A percentile compares a stretch with the other conserved stretches of the same genome.
These are phyloP conservation scores for Boletus barrowsii DNA, from an alignment of 768 basidiomycete species.

Conservation along the genomic window DNA sequence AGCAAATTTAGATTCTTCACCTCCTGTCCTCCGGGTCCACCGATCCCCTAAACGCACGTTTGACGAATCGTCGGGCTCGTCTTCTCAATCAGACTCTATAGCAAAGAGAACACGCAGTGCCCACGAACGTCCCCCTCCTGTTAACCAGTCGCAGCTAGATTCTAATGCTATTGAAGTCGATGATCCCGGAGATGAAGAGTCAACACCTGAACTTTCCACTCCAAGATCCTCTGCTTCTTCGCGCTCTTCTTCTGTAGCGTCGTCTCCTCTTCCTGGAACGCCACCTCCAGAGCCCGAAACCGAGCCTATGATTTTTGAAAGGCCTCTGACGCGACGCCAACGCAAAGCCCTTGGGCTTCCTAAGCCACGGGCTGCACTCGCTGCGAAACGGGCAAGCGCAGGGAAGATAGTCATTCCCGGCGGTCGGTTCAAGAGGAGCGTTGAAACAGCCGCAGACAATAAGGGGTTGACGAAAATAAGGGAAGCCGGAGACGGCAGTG, in stretches of 20 bases:
- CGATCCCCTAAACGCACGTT: constrained; percentile 59
- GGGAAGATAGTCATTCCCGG: constrained; percentile 66
- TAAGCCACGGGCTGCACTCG: constrained; percentile 42
- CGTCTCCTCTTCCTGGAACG: constrained; percentile 38
- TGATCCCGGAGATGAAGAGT: constrained; percentile 30
- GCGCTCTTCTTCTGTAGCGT: constrained; percentile 30
- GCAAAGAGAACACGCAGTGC: constrained; percentile 36
- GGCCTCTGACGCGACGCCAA: constrained; percentile 61
- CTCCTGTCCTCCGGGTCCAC: constrained; percentile 33
- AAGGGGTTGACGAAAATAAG: constrained; percentile 18
- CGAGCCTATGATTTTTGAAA: constrained; percentile 19
- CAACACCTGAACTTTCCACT: constrained; percentile 44
- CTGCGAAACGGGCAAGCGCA: constrained; percentile 33
- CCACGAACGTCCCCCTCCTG: constrained; percentile 22
- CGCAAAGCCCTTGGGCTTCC: constrained; percentile 68
- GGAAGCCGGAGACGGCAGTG: constrained; percentile 22
- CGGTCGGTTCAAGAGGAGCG: constrained; percentile 43
- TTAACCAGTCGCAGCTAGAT: constrained; percentile 11
- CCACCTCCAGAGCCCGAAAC: constrained; percentile 28
- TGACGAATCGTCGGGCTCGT: constrained; percentile 52
- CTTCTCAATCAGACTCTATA: constrained; percentile 32
- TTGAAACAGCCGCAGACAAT: constrained; percentile 2
- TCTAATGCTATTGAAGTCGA: constrained; percentile 24
- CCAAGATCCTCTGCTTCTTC: constrained; percentile 30
- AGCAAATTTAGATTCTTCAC: constrained; percentile 7